phyloP scores from a whole-genome alignment of 108 stramenopile genomes.

The Schizochytrium sp. region DNA sequence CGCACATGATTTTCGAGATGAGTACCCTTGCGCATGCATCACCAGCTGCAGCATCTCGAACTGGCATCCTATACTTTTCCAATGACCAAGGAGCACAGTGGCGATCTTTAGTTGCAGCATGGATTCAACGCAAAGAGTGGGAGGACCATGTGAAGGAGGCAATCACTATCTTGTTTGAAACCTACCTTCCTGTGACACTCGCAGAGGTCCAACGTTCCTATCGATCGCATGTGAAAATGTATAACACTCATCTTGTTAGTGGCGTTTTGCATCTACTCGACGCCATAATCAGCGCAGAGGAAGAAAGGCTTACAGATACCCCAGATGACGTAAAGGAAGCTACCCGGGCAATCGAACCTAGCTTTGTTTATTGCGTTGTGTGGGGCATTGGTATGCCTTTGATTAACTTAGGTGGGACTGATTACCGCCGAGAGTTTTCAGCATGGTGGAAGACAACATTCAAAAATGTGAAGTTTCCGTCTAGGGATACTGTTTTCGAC shows the following conservation, averaged over 20 bases:
- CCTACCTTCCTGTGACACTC: conserved; percentile 67
- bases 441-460: conserved; percentile 83
- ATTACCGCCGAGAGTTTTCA: conserved; percentile 81
- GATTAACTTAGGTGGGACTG: conserved; percentile 80
- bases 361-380: conserved; percentile 82
- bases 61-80: conserved; percentile 86
- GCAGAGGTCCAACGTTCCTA: background rate
- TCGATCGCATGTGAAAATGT: conserved; percentile 76
- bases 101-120: conserved; percentile 81
- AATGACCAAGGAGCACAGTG: conserved; percentile 85
- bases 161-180: conserved; percentile 70
- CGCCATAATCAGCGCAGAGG: conserved; percentile 74
- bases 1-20: conserved; percentile 88
- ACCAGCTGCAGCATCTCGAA: conserved; percentile 85
- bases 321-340: conserved; percentile 31
- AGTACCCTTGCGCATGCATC: conserved; percentile 85
- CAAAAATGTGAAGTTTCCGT: conserved; percentile 83
- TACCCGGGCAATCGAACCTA: conserved; percentile 75
- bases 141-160: conserved; percentile 65
- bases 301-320: conserved; percentile 45
- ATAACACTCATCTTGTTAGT: conserved; percentile 78
- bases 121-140: conserved; percentile 72
- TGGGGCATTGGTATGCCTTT: conserved; percentile 85
- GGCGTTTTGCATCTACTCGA: conserved; percentile 83
- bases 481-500: conserved; percentile 86